Evolutionary conservation across 257 asterid species (phyloP).

Genomic region (Petrea volubilis): DNA sequence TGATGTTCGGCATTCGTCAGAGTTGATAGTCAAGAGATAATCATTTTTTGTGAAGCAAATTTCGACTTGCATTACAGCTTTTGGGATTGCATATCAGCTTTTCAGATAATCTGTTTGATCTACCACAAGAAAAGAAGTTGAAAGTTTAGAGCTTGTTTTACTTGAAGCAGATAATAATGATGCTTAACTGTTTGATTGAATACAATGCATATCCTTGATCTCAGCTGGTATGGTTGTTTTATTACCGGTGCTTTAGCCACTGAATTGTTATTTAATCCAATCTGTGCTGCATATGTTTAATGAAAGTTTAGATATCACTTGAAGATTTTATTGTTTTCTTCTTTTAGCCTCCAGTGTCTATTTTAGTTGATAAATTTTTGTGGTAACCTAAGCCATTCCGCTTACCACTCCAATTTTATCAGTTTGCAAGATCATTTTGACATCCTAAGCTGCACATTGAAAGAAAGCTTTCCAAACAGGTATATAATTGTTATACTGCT

Average conservation of each 20-base stretch:
- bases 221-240: not conserved
- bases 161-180: not conserved
- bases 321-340: not conserved
- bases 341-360: not conserved
- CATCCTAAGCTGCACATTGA: constrained; percentile 3
- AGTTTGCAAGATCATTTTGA: not conserved
- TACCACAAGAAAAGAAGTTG: not conserved
- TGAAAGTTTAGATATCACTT: not conserved
- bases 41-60: not conserved
- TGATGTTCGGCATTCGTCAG: not conserved
- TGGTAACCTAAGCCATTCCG: not conserved
- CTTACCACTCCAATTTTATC: not conserved
- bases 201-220: not conserved
- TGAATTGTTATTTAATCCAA: not conserved
- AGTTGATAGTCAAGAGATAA: not conserved
- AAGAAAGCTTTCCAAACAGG: not conserved
- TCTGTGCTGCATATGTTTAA: not conserved
- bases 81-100: not conserved
- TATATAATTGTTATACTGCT: not conserved
- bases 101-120: not conserved
- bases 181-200: not conserved
- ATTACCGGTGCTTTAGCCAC: not conserved
- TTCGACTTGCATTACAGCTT: not conserved
- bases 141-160: not conserved
- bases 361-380: no score